phyloP scores from a whole-genome alignment of 441 rosid species.

The Erysimum pusillum region DNA sequence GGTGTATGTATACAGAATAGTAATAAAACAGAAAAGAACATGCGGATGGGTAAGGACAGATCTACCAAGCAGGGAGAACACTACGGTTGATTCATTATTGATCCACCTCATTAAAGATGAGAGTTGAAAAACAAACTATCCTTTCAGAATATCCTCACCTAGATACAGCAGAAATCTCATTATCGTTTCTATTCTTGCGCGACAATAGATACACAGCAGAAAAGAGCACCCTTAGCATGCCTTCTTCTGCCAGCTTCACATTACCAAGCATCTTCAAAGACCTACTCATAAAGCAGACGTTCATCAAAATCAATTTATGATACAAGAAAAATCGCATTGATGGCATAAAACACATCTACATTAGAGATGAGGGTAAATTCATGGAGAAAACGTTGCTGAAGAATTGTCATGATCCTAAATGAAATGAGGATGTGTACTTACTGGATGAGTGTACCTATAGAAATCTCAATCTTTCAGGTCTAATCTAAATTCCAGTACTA shows the following conservation, averaged over 20 bases:
- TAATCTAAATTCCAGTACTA: constrained; percentile 28
- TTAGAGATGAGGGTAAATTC: constrained; percentile 32
- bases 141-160: constrained; percentile 62
- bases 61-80: constrained; percentile 33
- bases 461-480: constrained; percentile 32
- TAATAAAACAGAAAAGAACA: constrained; percentile 6
- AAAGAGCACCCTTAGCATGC: constrained; percentile 84
- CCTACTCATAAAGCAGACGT: constrained; percentile 59
- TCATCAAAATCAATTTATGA: constrained; percentile 35
- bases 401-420: constrained; percentile 23
- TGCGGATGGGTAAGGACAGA: constrained; percentile 12
- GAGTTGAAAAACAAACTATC: constrained; percentile 29
- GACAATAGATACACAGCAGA: constrained; percentile 84
- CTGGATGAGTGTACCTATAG: constrained; percentile 20
- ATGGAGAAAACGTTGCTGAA: constrained; percentile 13
- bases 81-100: constrained; percentile 16
- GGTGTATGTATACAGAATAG: constrained; percentile 25
- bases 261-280: constrained; percentile 87
- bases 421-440: constrained; percentile 17
- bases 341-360: constrained; percentile 29
- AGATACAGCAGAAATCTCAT: constrained; percentile 85
- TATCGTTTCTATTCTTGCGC: constrained; percentile 71
- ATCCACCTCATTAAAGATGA: constrained; percentile 30
- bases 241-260: constrained; percentile 89
- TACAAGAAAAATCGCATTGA: constrained; percentile 26